Base-by-base conservation (phyloP, 768 basidiomycete genomes). In the Suillus placidus region DNA sequence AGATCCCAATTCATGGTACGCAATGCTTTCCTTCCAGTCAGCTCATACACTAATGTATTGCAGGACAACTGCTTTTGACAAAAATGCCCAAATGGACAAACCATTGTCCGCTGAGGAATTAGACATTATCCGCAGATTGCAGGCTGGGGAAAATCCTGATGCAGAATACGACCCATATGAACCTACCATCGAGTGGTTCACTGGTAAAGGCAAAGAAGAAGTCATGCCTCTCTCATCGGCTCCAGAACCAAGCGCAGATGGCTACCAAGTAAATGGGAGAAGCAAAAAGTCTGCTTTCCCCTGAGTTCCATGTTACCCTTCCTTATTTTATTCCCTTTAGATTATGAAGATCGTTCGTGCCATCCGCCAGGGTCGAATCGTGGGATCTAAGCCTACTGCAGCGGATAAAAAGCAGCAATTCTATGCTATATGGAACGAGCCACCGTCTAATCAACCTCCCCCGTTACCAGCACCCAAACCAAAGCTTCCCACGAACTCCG, bases 291-390 rank as follows among this genome's bases (percentile, higher is more conserved):
- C 72, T 62, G 75, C 43, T 20, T 16, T 42, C 54, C 20, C 40
- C 57, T 32, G 38, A 12, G 3, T 38, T 42, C 23, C 51, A 34
- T 43, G 13, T 42, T 60, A 45, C 49, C 62, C n/a, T 32, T 64
- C 56, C 60, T 71, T 52, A 61, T 63, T 37, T 38, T 9, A 30
- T 40, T n/a, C 8, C 26, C 38, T 69, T 40, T 12, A 97, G 96
- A 88, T 99, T 70, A 96, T 99, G 94, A 99, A 99, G 86, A 98
- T 99, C 67, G 96, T 99, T 67, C 95, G 96, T 56, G 97, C 97
- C 6, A 99, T 99, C 72, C 89, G 97, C 10, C 90, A 95, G 82
- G 97, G 97, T 40, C 91, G 93, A 51, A 99, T 99, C 68, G 73
- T 95, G 8, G 93, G 95, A 37, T 89, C 92, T 68, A 97, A 94